Conservation (phyloP, 2,329 filamentous ascomycete species). For the Talaromyces sp. region DNA sequence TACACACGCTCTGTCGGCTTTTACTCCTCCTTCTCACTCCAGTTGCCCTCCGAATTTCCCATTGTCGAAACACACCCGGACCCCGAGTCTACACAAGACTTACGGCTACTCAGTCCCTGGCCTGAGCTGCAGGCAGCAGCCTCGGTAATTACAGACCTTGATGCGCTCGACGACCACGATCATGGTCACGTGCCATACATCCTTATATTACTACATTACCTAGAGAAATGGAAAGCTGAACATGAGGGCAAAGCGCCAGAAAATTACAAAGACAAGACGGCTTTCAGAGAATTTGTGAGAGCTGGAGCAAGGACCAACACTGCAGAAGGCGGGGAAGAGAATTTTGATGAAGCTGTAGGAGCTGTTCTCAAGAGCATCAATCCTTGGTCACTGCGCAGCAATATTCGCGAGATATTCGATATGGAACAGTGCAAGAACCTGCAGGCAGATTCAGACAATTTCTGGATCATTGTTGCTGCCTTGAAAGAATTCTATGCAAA, state of each 20-base stretch:
- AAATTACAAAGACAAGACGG: constrained; percentile 79
- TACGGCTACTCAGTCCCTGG: constrained; percentile 84
- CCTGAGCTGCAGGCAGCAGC: constrained; percentile 70
- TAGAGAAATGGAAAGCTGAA: constrained; percentile 71
- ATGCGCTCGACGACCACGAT: constrained; percentile 68
- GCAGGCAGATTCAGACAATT: constrained; percentile 55
- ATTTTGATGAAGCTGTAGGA: constrained; percentile 86
- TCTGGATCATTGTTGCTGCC: constrained; percentile 86
- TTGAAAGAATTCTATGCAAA: constrained; percentile 71
- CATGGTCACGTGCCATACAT: constrained; percentile 92
- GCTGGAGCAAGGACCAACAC: constrained; percentile 66
- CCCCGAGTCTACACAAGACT: constrained; percentile 75
- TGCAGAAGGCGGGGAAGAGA: constrained; percentile 87
- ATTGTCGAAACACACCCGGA: constrained; percentile 96
- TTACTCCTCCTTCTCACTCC: constrained; percentile 82
- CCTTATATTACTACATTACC: constrained; percentile 74
- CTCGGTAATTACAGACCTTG: constrained; percentile 62
- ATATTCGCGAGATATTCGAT: constrained; percentile 74
- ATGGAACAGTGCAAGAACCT: constrained; percentile 58
- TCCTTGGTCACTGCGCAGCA: constrained; percentile 62
- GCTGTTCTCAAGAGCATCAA: constrained; percentile 87
- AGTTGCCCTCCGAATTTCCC: constrained; percentile 74
- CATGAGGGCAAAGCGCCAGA: constrained; percentile 67
- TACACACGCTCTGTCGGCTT: constrained; percentile 88
- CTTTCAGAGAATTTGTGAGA: constrained; percentile 70